Percentiles rank a stretch among this genome's conserved stretches.
These are phyloP conservation scores for Paratinospora sagittata DNA, from an alignment of 164 flowering plant genomes.

Conservation along the genomic window DNA sequence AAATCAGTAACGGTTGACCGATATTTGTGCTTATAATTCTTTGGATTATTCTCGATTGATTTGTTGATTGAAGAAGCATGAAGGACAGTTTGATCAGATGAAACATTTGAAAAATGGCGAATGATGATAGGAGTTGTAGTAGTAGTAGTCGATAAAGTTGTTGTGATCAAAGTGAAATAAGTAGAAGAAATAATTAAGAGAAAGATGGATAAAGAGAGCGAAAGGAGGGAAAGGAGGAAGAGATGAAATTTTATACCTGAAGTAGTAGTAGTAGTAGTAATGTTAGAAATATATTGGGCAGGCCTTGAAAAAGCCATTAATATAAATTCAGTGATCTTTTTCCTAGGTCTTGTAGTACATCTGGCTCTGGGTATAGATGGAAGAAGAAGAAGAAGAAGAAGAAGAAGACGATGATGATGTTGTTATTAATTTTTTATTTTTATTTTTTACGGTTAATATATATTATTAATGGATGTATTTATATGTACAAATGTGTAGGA, in stretches of 20 bases:
- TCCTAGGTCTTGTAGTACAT: too few relatives aligned
- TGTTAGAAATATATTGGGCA: too few relatives aligned
- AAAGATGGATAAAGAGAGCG: constrained; percentile 13
- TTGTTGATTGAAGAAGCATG: too few relatives aligned
- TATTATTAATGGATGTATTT: too few relatives aligned
- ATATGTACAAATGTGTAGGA: too few relatives aligned
- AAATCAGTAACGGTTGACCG: constrained; percentile 6
- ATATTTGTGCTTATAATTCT: neutral
- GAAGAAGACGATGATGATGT: too few relatives aligned
- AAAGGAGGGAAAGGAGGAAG: constrained; percentile 12
- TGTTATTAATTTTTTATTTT: too few relatives aligned
- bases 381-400: too few relatives aligned
- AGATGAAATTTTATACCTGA: constrained; percentile 10
- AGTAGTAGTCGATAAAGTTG: neutral
- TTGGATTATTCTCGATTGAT: neutral
- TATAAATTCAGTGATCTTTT: neutral
- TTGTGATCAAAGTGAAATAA: neutral
- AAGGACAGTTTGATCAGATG: neutral
- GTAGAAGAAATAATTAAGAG: constrained; percentile 10
- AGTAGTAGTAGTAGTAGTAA: neutral
- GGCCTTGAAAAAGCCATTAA: neutral
- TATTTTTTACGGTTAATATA: too few relatives aligned
- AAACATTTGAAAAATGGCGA: neutral
- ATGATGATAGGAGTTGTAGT: neutral
- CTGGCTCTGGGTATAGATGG: too few relatives aligned